A percentile compares a stretch with the other conserved stretches of the same genome.
These are phyloP conservation scores for Juncus effusus DNA, from an alignment of 176 grass and related monocot genomes.

Conservation along the genomic window DNA sequence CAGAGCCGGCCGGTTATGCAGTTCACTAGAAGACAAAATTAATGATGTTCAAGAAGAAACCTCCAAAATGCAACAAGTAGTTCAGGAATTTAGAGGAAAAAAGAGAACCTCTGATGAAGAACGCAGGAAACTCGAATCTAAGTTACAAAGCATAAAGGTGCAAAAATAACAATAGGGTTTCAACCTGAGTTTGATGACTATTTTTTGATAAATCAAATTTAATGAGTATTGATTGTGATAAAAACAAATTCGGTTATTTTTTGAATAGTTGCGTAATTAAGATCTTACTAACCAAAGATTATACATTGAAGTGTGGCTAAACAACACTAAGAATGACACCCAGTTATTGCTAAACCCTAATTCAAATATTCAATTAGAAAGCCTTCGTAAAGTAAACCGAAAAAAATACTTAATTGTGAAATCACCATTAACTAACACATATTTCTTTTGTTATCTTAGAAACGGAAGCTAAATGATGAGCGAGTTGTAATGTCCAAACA, in stretches of 20 bases:
- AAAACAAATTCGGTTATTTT: constrained; percentile 9
- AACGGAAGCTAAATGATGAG: constrained; percentile 43
- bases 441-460: constrained; percentile 39
- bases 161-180: neutral
- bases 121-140: constrained; percentile 21
- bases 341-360: too few relatives aligned
- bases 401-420: too few relatives aligned
- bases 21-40: constrained; percentile 61
- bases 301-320: too few relatives aligned
- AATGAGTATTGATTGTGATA: neutral
- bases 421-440: neutral
- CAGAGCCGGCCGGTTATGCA: constrained; percentile 56
- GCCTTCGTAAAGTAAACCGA: too few relatives aligned
- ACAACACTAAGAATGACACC: too few relatives aligned
- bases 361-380: too few relatives aligned
- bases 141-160: constrained; percentile 60
- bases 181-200: too few relatives aligned
- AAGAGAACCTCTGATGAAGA: constrained; percentile 30
- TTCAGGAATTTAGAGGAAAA: constrained; percentile 30
- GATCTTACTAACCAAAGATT: too few relatives aligned
- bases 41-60: constrained; percentile 42
- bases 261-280: neutral
- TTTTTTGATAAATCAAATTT: too few relatives aligned
- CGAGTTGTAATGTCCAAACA: constrained; percentile 42
- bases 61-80: constrained; percentile 34